A percentile compares a stretch with the other conserved stretches of the same genome.
Conservation (phyloP, 306 rosid genomes). For the Rosa lucieae region DNA sequence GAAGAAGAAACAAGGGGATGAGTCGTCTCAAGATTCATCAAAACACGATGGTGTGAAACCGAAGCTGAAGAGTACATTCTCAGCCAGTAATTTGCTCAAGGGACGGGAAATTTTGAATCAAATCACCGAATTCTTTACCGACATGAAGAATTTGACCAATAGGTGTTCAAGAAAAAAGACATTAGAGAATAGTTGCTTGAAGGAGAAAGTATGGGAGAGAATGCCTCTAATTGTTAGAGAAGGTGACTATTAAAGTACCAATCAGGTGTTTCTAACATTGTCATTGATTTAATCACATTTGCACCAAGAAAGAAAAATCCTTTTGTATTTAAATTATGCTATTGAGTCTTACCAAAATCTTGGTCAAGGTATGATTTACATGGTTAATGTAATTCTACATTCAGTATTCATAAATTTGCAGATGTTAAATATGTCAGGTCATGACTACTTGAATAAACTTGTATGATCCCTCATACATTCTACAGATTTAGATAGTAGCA, state of each 20-base stretch:
- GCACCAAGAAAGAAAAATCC: background rate
- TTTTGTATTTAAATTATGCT: no score
- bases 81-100: conserved; percentile 46
- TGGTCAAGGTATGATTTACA: background rate
- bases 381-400: background rate
- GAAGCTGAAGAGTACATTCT: conserved; percentile 45
- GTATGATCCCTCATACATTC: background rate
- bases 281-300: background rate
- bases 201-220: conserved; percentile 27
- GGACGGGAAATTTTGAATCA: conserved; percentile 52
- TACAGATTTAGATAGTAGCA: background rate
- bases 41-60: conserved; percentile 18
- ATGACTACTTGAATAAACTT: background rate
- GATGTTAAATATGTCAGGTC: background rate
- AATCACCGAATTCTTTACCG: conserved; percentile 41
- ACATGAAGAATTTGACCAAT: conserved; percentile 49
- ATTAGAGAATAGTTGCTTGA: conserved; percentile 29
- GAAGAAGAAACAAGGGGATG: conserved; percentile 19
- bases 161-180: conserved; percentile 37
- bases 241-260: background rate
- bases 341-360: no score
- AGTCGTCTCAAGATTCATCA: conserved; percentile 17
- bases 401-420: background rate
- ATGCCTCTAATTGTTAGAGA: conserved; percentile 39
- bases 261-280: background rate